Evolutionary conservation across 805 yeast species (phyloP), one percentile per base, ranked within the genome.

Genomic region (Myxozyma vanderwaltii): DNA sequence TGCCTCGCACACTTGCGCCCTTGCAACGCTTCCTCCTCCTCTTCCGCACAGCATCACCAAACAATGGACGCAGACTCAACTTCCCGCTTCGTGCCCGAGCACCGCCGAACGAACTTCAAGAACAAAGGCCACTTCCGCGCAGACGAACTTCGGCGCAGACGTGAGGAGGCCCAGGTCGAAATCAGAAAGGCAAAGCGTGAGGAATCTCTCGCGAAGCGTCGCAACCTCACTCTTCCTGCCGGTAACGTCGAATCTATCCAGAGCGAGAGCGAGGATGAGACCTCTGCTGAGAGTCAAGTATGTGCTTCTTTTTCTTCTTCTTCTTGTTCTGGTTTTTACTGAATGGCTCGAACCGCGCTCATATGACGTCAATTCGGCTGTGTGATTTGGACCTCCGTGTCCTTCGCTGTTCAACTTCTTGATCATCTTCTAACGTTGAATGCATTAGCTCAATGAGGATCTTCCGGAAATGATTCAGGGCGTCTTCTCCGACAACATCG

Each of bases 91-190:
- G 89, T 94, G 61, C 99, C 99, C 48, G 98, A 94, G 76, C 92
- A 92, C 76, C 91, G 99, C 76, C 89, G 97, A 76, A 91, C 97
- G 43, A 89, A 87, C 72, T 94, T 89, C 80, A 94, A 94, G 75
- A 92, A 94, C 79, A 89, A 91, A 74, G 90, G 94, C 64, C 84
- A 96, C 72, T 94, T 94, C 73, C 88, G 88, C 70, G 89, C 90
- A 59, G 99, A 94, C 73, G 99, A 94, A 79, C 84, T 94, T 69
- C 89, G 99, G 76, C 91, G 98, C 75, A 88, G 99, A 74, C 87
- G 98, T 75, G 99, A 92, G 75, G 95, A 89, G 58, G 97, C 92
- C 70, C 97, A 92, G 76, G 95, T 94, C 61, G 98, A 91, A 74
- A 81, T 94, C 70, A 84, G 99, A 77, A 94, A 95, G 78, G 96